Conservation (phyloP, 352 stramenopile genomes). For the Peronospora belbahrii region DNA sequence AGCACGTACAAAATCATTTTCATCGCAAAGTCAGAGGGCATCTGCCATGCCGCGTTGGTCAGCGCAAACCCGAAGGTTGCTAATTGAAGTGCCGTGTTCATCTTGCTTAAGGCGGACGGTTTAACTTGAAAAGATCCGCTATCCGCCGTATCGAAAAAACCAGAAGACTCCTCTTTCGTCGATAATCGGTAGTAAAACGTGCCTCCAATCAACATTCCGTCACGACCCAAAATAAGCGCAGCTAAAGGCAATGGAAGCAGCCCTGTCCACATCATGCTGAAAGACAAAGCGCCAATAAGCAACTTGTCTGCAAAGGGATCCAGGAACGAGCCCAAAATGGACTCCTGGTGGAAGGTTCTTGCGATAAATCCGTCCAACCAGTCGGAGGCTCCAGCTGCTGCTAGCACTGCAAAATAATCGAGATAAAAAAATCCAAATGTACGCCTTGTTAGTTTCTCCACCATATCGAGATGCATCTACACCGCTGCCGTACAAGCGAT, state of each 20-base stretch:
- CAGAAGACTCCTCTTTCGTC: slow-evolving; percentile 57
- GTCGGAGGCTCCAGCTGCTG: slow-evolving; percentile 61
- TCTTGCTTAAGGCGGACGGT: slow-evolving; percentile 63
- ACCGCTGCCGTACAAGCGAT: slow-evolving; percentile 43
- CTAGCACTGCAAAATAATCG: slow-evolving; percentile 40
- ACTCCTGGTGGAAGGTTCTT: slow-evolving; percentile 66
- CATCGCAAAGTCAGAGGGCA: slow-evolving; percentile 49
- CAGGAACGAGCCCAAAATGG: slow-evolving; percentile 74
- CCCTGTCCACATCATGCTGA: slow-evolving; percentile 66
- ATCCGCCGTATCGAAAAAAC: slow-evolving; percentile 77
- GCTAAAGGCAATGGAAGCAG: slow-evolving; percentile 57
- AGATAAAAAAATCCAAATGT: background rate
- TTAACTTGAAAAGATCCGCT: slow-evolving; percentile 63
- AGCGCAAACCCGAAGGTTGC: slow-evolving; percentile 63
- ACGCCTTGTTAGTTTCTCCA: background rate
- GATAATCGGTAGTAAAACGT: slow-evolving; percentile 72
- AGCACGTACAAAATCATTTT: slow-evolving; percentile 55
- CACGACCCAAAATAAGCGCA: slow-evolving; percentile 62
- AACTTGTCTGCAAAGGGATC: slow-evolving; percentile 81
- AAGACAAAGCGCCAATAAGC: slow-evolving; percentile 62
- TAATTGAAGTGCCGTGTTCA: slow-evolving; percentile 77
- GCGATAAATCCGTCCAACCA: slow-evolving; percentile 81
- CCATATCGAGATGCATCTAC: background rate
- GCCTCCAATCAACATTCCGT: slow-evolving; percentile 62
- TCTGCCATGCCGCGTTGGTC: slow-evolving; percentile 65